Evolutionary conservation across 140 eudicot genomes (phyloP).

Genomic region (Oenanthe javanica): DNA sequence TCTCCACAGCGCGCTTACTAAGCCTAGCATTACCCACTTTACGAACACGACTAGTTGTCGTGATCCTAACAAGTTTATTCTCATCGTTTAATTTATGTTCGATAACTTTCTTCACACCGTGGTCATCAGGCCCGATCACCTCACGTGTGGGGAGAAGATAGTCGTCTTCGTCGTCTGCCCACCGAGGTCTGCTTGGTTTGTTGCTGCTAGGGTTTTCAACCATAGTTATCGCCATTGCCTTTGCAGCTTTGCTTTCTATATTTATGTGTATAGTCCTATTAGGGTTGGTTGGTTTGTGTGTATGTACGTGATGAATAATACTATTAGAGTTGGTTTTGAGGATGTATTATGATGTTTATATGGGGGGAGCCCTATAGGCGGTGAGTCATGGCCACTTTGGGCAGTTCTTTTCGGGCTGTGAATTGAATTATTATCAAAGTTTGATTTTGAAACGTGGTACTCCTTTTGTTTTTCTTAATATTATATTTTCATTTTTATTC

Average conservation of each 20-base stretch:
- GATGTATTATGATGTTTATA: background rate
- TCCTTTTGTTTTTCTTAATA: too few relatives aligned
- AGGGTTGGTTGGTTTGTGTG: too few relatives aligned
- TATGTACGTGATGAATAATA: too few relatives aligned
- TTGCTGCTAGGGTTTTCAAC: background rate
- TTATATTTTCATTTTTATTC: too few relatives aligned
- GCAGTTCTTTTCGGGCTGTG: too few relatives aligned
- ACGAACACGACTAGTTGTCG: conserved; percentile 66
- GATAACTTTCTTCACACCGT: conserved; percentile 54
- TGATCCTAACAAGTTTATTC: conserved; percentile 54
- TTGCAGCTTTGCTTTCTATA: too few relatives aligned
- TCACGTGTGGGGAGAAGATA: conserved; percentile 56
- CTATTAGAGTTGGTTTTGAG: too few relatives aligned
- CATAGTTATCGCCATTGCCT: background rate
- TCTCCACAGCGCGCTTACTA: conserved; percentile 62
- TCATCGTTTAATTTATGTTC: conserved; percentile 63
- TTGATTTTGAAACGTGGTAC: too few relatives aligned
- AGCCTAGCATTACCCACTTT: conserved; percentile 66
- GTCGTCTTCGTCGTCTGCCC: conserved; percentile 39
- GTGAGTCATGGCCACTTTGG: too few relatives aligned
- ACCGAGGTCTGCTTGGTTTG: background rate
- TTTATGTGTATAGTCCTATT: too few relatives aligned
- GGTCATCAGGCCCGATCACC: conserved; percentile 59
- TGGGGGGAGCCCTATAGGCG: too few relatives aligned
- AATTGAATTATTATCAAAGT: too few relatives aligned